These are phyloP conservation scores for Hypoxylon sp. DNA, from an alignment of 2,329 filamentous ascomycete genomes.

Conservation along the genomic window DNA sequence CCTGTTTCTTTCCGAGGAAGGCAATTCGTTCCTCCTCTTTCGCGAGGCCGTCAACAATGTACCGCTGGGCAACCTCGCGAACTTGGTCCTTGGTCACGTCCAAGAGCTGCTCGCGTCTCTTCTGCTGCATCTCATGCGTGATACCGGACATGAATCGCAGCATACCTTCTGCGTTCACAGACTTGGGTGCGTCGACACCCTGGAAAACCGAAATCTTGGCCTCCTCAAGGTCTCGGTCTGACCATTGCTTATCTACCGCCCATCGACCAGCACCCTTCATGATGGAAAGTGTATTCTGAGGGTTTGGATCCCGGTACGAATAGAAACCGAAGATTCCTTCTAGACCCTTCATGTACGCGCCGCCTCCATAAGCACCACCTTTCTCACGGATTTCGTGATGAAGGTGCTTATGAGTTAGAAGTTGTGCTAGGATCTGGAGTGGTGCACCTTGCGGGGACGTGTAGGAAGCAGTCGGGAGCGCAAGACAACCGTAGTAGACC, in stretches of 20 bases:
- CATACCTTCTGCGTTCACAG: constrained; percentile 91
- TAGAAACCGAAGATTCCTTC: constrained; percentile 94
- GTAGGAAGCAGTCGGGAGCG: constrained; percentile 88
- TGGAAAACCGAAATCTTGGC: constrained; percentile 97
- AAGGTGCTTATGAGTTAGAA: constrained; percentile 95
- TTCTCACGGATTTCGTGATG: constrained; percentile 99
- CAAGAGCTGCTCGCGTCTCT: constrained; percentile 83
- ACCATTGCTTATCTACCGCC: constrained; percentile 86
- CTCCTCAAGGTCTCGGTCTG: constrained; percentile 88
- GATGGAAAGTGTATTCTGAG: constrained; percentile 86
- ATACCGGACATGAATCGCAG: constrained; percentile 86
- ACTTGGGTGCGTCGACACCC: constrained; percentile 86
- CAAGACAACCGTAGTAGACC: constrained; percentile 92
- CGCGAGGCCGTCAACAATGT: constrained; percentile 77
- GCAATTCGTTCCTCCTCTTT: constrained; percentile 74
- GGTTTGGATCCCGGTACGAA: constrained; percentile 96
- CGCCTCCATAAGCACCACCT: constrained; percentile 94
- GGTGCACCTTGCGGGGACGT: constrained; percentile 80
- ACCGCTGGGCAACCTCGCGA: constrained; percentile 83
- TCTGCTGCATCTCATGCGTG: constrained; percentile 90
- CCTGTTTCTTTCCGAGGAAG: constrained; percentile 86
- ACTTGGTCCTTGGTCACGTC: constrained; percentile 89
- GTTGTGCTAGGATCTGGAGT: constrained; percentile 88
- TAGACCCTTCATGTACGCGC: constrained; percentile 84
- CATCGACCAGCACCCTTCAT: constrained; percentile 87